A percentile compares a stretch with the other conserved stretches of the same genome.
Conservation (phyloP, 352 stramenopile species). For the Pythium biforme region DNA sequence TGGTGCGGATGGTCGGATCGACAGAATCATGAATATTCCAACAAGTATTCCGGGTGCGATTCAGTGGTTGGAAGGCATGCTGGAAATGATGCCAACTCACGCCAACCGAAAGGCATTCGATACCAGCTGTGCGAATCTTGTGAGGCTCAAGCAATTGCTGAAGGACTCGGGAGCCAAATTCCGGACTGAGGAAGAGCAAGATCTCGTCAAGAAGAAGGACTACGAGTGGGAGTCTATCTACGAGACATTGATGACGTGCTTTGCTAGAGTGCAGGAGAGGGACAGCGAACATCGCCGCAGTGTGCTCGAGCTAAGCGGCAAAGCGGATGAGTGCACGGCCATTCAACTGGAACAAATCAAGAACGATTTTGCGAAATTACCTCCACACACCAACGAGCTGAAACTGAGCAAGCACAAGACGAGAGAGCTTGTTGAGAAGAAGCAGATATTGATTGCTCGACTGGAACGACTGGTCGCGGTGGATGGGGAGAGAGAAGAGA, state of each 20-base stretch:
- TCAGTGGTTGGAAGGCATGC: slow-evolving; percentile 48
- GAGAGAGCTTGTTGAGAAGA: slow-evolving; percentile 21
- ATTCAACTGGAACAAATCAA: slow-evolving; percentile 39
- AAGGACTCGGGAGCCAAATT: slow-evolving; percentile 27
- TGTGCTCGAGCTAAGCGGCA: slow-evolving; percentile 46
- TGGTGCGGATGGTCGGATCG: slow-evolving; percentile 53
- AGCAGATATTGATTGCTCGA: slow-evolving; percentile 32
- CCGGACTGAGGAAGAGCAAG: slow-evolving; percentile 1
- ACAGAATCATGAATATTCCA: slow-evolving; percentile 60
- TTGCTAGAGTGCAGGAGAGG: slow-evolving; percentile 54
- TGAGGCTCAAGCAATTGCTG: slow-evolving; percentile 39
- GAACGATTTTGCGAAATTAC: slow-evolving; percentile 37
- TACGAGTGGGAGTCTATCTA: slow-evolving; percentile 61
- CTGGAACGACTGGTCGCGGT: slow-evolving; percentile 54
- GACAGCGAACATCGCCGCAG: slow-evolving; percentile 64
- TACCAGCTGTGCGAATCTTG: slow-evolving; percentile 50
- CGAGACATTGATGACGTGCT: slow-evolving; percentile 59
- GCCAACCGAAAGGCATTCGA: slow-evolving; percentile 52
- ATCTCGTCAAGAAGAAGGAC: slow-evolving; percentile 44
- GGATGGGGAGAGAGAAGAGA: slow-evolving; percentile 43
- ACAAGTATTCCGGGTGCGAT: slow-evolving; percentile 47
- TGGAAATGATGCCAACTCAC: slow-evolving; percentile 52
- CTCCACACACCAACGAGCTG: slow-evolving; percentile 28
- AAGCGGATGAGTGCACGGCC: slow-evolving; percentile 42
- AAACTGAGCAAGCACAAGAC: slow-evolving; percentile 9